Evolutionary conservation across 2,329 filamentous ascomycete genomes (phyloP), one percentile per base, ranked within the genome.

Genomic region (Herpomyces periplanetae): DNA sequence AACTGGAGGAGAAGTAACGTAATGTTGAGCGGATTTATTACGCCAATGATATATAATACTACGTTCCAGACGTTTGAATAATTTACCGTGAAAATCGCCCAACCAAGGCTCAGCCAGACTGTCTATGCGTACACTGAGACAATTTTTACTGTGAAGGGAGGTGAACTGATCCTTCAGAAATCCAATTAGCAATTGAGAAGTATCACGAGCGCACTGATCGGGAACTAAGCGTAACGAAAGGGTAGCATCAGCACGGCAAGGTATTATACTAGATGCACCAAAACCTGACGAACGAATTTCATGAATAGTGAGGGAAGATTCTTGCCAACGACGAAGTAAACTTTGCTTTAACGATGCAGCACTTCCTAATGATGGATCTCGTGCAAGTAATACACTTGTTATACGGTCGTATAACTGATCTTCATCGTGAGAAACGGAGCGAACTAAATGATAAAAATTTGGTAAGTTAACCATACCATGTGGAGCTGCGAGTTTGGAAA

Each of bases 31-130:
- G n/a, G n/a, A n/a, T n/a, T n/a, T n/a, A n/a, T n/a, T n/a, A 0
- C 57, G 57, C 80, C 80, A 96, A 0, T 63, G 69, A 17, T 64
- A 53, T 30, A 73, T 54, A 19, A 91, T 62, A 1, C 73, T 80
- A 23, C 59, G 49, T 28, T 85, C 71, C 0, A 96, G 50, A 0
- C 69, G 84, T 25, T 61, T 55, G 38, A 88, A 96, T 23, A 91
- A 73, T 27, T 71, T 57, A 28, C 85, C 88, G 18, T 58, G 57
- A 3, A 69, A 71, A 29, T 88, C 69, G 7, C 80, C 75, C 0
- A 96, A 53, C 80, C 80, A 96, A 0, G 80, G 71, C 33, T 96
- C 80, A 0, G 80, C 75, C 38, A 66, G 62, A 33, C 88, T 80
- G 27, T 87, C 71, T 27, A 96, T 73, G 12, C 58, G 60, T 15